Evolutionary conservation across 2,329 filamentous ascomycete genomes (phyloP), one percentile per base, ranked within the genome.

Genomic region (Trichoderma aggressivum): DNA sequence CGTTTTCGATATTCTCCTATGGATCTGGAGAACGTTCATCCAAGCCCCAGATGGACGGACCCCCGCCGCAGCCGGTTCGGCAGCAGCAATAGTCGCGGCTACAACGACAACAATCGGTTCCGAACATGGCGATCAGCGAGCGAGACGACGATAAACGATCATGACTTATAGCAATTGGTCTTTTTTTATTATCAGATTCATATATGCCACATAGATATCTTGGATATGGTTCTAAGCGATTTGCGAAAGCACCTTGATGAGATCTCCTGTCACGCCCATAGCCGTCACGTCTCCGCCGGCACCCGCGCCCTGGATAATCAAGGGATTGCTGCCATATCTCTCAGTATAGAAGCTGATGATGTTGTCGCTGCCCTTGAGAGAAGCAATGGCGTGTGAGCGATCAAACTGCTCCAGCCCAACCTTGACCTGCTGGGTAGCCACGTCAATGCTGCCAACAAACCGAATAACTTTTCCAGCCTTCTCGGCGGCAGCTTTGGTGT

Each of bases 281-380:
- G 96, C 96, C 39, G 96, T 99, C 67, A 98, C 94, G 58, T 98
- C 94, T 74, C 93, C 94, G 76, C 96, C 96, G 30, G 96, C 96
- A 73, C 94, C 96, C 43, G 94, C 94, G 72, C 96, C 96, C 84
- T 98, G 95, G 74, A 99, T 89, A 79, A 98, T 97, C 74, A 99
- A 86, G 56, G 96, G 94, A 82, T 95, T 97, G 79, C 86, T 88
- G 71, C 94, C 94, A 79, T 99, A 99, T 77, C 96, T 88, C 86
- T 97, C 92, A 7, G 96, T 99, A 83, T 98, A 97, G 86, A 99
- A 98, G 85, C 91, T 97, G 80, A 99, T 97, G 80, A 99, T 97
- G 85, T 99, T 99, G 81, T 98, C 96, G 81, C 94, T 98, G 43
- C 96, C 96, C 87, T 97, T 97, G 71, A 99, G 86, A 61, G 92